Evolutionary conservation across 352 stramenopile genomes (phyloP).

Genomic region (Globisporangium yorkense): DNA sequence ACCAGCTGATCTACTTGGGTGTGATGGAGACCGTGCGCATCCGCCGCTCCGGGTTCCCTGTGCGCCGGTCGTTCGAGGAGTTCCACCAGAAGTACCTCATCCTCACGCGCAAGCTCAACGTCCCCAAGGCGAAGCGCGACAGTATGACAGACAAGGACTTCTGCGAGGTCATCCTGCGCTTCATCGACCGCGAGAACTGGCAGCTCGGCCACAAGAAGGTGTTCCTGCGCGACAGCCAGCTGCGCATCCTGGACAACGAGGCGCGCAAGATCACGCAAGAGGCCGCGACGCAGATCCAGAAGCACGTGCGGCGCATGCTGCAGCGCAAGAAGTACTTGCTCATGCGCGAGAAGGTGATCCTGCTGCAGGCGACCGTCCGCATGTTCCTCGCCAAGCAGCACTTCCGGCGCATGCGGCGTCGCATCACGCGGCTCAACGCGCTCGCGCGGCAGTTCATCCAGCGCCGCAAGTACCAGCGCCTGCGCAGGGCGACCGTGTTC

Average conservation of each 20-base stretch:
- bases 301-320: constrained; percentile 57
- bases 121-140: constrained; percentile 43
- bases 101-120: constrained; percentile 56
- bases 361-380: constrained; percentile 57
- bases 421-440: constrained; percentile 67
- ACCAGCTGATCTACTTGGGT: constrained; percentile 86
- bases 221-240: constrained; percentile 79
- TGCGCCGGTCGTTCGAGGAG: constrained; percentile 80
- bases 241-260: constrained; percentile 81
- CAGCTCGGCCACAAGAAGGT: constrained; percentile 88
- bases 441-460: constrained; percentile 68
- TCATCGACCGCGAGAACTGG: constrained; percentile 81
- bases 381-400: constrained; percentile 59
- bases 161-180: constrained; percentile 78
- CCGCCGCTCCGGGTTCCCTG: constrained; percentile 80
- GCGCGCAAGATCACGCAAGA: constrained; percentile 83
- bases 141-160: constrained; percentile 71
- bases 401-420: constrained; percentile 44
- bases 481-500: constrained; percentile 61
- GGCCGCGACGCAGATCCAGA: constrained; percentile 71
- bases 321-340: constrained; percentile 65
- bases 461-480: constrained; percentile 54
- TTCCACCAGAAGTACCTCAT: constrained; percentile 89
- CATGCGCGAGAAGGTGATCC: constrained; percentile 52
- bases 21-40: constrained; percentile 90